Evolutionary conservation across 2,329 filamentous ascomycete species (phyloP), one percentile per base, ranked within the genome.

Genomic region (Xylaria sp.): DNA sequence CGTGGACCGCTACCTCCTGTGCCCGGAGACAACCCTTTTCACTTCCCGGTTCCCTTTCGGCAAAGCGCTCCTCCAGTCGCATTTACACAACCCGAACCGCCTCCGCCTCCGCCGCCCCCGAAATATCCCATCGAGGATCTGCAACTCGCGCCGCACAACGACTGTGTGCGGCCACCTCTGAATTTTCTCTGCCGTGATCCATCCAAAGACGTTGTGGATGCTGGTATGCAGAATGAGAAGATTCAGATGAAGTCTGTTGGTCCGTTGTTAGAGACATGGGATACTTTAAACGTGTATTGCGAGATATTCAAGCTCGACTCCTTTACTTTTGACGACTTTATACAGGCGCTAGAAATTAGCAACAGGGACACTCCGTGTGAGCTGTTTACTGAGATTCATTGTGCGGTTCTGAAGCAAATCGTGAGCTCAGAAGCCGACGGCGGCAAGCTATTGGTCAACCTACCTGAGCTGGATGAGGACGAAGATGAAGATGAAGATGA

Each of bases 101-200:
- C 87, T 3, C 85, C 89, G 0, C 86, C 64, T 31, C 62, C 89
- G 6, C 89, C 90, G 2, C 90, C 91, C 1, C 86, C 88, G 1
- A 97, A 96, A 74, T 98, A 97, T 74, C 95, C 95, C 0, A 96
- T 97, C 64, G 95, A 99, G 72, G 95, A 99, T 77, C 79, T 98
- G 49, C 90, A 96, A 68, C 82, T 98, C 23, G 84, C 88, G 21
- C 89, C 90, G 1, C 85, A 86, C 58, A 84, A 89, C 54, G 87
- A 83, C 25, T 76, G 83, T 41, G 83, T 87, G 58, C 87, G 95
- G 13, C 95, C 95, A 2, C 78, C 85, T 1, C 78, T 98, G 47
- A 91, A 91, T 59, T 97, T 91, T 72, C 81, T 96, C 68, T 91
- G 90, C 63, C 83, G 82, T 54, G 85, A 92, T 59, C 83, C 85